Evolutionary conservation across 805 yeast genomes (phyloP), one percentile per base, ranked within the genome.

Genomic region (Dipodascopsis uninucleata): DNA sequence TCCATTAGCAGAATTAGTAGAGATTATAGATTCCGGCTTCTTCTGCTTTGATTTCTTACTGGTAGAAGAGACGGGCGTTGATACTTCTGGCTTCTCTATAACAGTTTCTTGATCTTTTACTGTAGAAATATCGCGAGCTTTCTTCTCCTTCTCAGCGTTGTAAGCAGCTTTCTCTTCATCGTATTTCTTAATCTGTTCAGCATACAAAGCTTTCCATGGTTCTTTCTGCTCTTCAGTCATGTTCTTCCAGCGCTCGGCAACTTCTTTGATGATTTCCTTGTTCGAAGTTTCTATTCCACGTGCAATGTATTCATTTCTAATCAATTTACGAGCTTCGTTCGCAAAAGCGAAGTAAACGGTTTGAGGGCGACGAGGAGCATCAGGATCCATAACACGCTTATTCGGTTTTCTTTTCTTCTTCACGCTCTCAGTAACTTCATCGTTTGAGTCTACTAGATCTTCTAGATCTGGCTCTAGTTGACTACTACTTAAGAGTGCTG

Each of bases 351-450:
- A 85, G 70, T 80, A 89, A 35, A 85, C 83, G 18, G 96, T 88
- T 60, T 86, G 71, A 12, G 98, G 97, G 61, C 88, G 88, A 73
- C 85, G 87, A 48, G 98, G 98, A 35, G 96, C 96, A 60, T 85
- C 82, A 41, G 97, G 97, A 66, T 90, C 97, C 57, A 67, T 71
- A 58, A 71, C 73, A 58, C 76, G 78, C 67, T 77, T 81, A 45
- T 64, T 66, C 55, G 70, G 71, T 63, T 71, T 72, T 35, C 59
- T 47, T 55, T 61, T 53, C 22, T 39, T 36, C n/a, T 48, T 8
- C 24, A 8, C 37, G 5, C 8, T 58, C 18, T 25, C 57, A 39
- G 18, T 57, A 42, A 43, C 29, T 10, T 25, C 46, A 14, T 36
- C 40, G 35, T 28, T 29, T 10, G 31, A 42, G 10, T 28, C 47